These are phyloP conservation scores for Cynanchum wilfordii DNA, from an alignment of 257 asterid genomes.

Conservation along the genomic window DNA sequence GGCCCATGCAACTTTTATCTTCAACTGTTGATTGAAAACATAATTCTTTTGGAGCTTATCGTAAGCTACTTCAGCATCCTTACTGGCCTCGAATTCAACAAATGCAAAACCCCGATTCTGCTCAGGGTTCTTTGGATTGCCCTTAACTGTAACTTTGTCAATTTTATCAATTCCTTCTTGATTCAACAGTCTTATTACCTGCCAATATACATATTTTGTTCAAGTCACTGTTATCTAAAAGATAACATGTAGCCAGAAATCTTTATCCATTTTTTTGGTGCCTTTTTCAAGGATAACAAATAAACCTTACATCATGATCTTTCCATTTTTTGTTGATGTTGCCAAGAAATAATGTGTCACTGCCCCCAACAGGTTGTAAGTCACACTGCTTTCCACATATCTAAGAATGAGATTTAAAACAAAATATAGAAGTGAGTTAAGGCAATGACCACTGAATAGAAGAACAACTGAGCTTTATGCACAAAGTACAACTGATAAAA, in stretches of 20 bases:
- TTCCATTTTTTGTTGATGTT: constrained; percentile 70
- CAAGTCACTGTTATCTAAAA: constrained; percentile 18
- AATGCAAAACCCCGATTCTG: constrained; percentile 71
- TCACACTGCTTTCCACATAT: constrained; percentile 63
- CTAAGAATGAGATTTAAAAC: constrained; percentile 30
- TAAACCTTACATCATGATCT: constrained; percentile 54
- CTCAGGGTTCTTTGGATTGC: constrained; percentile 44
- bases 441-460: constrained; percentile 2
- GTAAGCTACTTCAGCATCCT: constrained; percentile 66
- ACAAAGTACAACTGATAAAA: neutral
- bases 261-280: neutral
- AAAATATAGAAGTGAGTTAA: constrained; percentile 20
- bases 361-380: constrained; percentile 49
- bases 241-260: neutral
- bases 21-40: constrained; percentile 34
- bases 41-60: constrained; percentile 52
- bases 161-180: constrained; percentile 56
- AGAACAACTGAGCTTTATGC: constrained; percentile 9
- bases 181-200: constrained; percentile 47
- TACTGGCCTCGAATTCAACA: constrained; percentile 60
- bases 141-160: constrained; percentile 49
- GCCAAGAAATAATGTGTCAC: constrained; percentile 63
- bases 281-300: constrained; percentile 8
- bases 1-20: constrained; percentile 70
- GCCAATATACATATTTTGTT: constrained; percentile 21